Conservation (phyloP, 1,284 basidiomycete genomes). For the Omphalotus olearius region DNA sequence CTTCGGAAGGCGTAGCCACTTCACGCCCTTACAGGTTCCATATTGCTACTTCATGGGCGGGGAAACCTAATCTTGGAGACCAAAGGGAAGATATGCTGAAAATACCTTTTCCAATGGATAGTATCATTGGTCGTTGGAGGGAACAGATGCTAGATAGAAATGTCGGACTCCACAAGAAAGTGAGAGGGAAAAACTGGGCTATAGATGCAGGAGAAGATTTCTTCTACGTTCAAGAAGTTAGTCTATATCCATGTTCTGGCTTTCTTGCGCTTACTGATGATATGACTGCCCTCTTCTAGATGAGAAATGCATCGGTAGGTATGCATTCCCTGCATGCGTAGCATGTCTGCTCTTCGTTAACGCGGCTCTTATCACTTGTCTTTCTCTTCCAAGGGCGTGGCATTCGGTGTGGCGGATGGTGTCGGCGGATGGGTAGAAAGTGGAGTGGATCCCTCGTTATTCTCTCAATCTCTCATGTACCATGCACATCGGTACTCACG, state of each 20-base stretch:
- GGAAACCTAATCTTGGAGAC: conserved; percentile 53
- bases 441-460: conserved; percentile 80
- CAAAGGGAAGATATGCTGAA: conserved; percentile 25
- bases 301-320: conserved; percentile 75
- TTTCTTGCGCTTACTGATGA: neutral
- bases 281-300: conserved; percentile 35
- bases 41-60: conserved; percentile 75
- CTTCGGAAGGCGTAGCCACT: neutral
- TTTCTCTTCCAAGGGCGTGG: conserved; percentile 67
- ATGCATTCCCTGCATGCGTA: conserved; percentile 18
- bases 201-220: conserved; percentile 73
- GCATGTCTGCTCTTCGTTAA: conserved; percentile 17
- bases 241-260: conserved; percentile 21
- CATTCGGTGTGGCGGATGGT: conserved; percentile 61
- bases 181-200: conserved; percentile 12
- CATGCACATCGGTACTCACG: conserved; percentile 61
- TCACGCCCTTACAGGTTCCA: conserved; percentile 57
- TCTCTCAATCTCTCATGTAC: conserved; percentile 58
- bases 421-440: conserved; percentile 58
- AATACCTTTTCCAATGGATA: conserved; percentile 59
- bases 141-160: conserved; percentile 44
- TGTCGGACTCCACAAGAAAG: conserved; percentile 4
- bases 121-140: conserved; percentile 70
- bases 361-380: conserved; percentile 26
- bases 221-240: conserved; percentile 71